A percentile compares a stretch with the other conserved stretches of the same genome.
These are phyloP conservation scores for Fusarium zealandicum DNA, from an alignment of 2,329 filamentous ascomycete species.

Conservation along the genomic window DNA sequence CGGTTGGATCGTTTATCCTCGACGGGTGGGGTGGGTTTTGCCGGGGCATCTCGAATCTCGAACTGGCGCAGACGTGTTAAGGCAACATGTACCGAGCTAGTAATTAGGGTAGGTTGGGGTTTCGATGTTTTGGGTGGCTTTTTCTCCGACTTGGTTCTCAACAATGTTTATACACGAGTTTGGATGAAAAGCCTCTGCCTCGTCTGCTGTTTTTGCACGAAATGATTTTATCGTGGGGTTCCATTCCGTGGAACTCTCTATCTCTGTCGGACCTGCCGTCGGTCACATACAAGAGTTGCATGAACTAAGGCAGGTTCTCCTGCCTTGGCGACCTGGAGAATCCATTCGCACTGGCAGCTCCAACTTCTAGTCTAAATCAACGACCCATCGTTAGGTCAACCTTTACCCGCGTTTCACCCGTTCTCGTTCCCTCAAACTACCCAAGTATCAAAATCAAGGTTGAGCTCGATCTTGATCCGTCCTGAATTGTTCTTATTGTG, in stretches of 20 bases:
- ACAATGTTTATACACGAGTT: background rate
- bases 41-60: constrained; percentile 13
- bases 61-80: constrained; percentile 18
- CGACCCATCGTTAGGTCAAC: constrained; percentile 3
- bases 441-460: too few species aligned
- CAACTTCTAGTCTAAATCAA: background rate
- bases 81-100: background rate
- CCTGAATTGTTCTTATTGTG: background rate
- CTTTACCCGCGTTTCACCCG: background rate
- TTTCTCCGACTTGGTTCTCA: constrained; percentile 1
- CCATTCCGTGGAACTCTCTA: too few species aligned
- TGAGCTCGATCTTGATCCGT: background rate
- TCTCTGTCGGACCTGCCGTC: constrained; percentile 28
- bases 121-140: constrained; percentile 9
- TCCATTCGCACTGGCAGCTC: too few species aligned
- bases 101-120: constrained; percentile 1
- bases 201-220: too few species aligned
- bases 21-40: background rate
- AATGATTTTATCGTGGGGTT: too few species aligned
- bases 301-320: constrained; percentile 18
- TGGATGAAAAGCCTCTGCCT: background rate
- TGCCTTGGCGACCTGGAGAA: background rate
- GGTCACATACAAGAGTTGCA: constrained; percentile 13
- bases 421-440: background rate
- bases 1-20: constrained; percentile 1